Conservation (phyloP, 2,329 filamentous ascomycete species). For the Phialophora chinensis region DNA sequence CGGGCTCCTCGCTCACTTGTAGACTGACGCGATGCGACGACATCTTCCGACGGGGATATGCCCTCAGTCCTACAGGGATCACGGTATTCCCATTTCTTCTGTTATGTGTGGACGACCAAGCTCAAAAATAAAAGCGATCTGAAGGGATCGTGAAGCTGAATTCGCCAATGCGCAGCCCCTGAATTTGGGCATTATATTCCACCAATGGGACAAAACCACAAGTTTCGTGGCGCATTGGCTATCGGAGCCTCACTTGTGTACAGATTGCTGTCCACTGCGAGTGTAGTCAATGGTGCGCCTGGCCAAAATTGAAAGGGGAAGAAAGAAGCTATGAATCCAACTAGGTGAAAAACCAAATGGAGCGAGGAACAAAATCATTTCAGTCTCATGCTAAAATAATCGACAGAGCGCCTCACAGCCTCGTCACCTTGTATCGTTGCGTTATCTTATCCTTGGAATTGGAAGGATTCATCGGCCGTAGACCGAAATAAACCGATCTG, state of each 20-base stretch:
- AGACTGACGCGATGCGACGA: neutral
- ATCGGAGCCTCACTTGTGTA: neutral
- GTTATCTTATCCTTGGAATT: neutral
- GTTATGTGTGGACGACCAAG: neutral
- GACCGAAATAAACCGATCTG: slow-evolving; percentile 17
- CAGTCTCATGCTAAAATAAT: neutral
- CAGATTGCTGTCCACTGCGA: neutral
- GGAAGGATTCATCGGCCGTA: slow-evolving; percentile 20
- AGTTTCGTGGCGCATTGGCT: neutral
- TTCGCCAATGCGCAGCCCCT: neutral
- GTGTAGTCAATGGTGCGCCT: neutral
- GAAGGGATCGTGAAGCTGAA: neutral
- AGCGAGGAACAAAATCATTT: neutral
- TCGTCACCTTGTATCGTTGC: neutral
- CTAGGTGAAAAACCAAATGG: too few relatives aligned
- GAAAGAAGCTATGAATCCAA: neutral
- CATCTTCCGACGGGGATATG: neutral
- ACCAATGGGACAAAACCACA: neutral
- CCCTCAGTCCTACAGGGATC: neutral
- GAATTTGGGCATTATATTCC: neutral
- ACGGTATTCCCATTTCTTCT: neutral
- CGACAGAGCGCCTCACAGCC: neutral
- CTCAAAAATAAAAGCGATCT: neutral
- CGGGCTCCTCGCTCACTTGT: neutral
- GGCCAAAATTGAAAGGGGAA: neutral